These are phyloP conservation scores for Lichtheimia ornata DNA, from an alignment of 371 early-diverging fungal species.

Conservation along the genomic window DNA sequence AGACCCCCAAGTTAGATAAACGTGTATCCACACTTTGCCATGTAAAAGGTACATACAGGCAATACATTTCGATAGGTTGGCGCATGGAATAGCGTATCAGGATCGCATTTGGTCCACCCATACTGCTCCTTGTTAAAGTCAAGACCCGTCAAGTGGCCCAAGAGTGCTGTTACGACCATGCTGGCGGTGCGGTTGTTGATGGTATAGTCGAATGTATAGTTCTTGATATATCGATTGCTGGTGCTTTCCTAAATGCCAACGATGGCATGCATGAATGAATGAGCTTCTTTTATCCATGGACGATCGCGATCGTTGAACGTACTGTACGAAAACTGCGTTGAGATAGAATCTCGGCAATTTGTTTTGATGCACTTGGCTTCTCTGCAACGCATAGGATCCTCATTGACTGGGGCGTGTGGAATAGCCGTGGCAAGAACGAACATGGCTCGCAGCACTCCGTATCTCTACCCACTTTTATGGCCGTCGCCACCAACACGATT, in stretches of 20 bases:
- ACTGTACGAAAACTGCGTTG: slow-evolving; percentile 5
- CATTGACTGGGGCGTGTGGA: slow-evolving; percentile 31
- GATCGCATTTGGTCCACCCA: slow-evolving; percentile 62
- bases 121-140: slow-evolving; percentile 66
- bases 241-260: slow-evolving; percentile 48
- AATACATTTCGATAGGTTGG: slow-evolving; percentile 1
- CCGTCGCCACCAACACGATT: too few species aligned
- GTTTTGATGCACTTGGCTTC: slow-evolving; percentile 96
- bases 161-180: slow-evolving; percentile 86
- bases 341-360: slow-evolving; percentile 86
- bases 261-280: not conserved
- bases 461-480: too few species aligned
- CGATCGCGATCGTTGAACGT: too few species aligned
- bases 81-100: slow-evolving; percentile 66
- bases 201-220: slow-evolving; percentile 75
- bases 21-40: not conserved
- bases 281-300: not conserved
- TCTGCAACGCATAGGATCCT: slow-evolving; percentile 96
- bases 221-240: slow-evolving; percentile 69
- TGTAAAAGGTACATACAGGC: too few species aligned
- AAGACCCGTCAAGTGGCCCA: slow-evolving; percentile 75
- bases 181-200: slow-evolving; percentile 54
- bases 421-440: not conserved
- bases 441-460: too few species aligned
- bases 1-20: not conserved